phyloP scores from a whole-genome alignment of 768 basidiomycete genomes.

The Pleurotus cornucopiae region DNA sequence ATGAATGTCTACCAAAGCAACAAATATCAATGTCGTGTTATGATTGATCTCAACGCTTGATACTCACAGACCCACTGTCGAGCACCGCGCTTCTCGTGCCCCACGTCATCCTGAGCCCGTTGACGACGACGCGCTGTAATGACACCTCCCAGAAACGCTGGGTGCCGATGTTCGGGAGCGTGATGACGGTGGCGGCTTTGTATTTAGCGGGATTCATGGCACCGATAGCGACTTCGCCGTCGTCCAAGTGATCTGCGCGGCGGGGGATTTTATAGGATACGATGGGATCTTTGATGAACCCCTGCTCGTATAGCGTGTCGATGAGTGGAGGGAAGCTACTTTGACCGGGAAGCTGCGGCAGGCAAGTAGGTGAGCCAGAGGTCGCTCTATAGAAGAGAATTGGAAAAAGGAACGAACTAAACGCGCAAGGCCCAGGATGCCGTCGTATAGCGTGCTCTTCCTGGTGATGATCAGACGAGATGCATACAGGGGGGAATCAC shows the following conservation, averaged over 20 bases:
- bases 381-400: background rate
- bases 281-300: constrained; percentile 48
- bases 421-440: constrained; percentile 47
- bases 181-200: constrained; percentile 38
- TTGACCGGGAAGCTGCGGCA: constrained; percentile 46
- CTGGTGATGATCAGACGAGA: constrained; percentile 10
- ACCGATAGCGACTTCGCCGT: constrained; percentile 60
- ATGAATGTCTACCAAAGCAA: background rate
- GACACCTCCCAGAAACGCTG: constrained; percentile 64
- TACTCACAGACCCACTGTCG: constrained; percentile 39
- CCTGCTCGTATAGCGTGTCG: constrained; percentile 48
- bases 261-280: constrained; percentile 67
- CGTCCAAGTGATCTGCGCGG: constrained; percentile 47
- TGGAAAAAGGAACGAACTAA: constrained; percentile 12
- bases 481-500: background rate
- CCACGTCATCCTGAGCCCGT: constrained; percentile 40
- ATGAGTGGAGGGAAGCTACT: constrained; percentile 57
- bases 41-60: background rate
- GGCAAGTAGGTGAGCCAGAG: background rate
- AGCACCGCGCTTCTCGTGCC: constrained; percentile 64
- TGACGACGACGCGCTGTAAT: constrained; percentile 44
- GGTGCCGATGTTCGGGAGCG: constrained; percentile 44
- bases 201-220: constrained; percentile 56
- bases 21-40: background rate
- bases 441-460: constrained; percentile 42